A percentile compares a stretch with the other conserved stretches of the same genome.
Conservation (phyloP, 768 basidiomycete species). For the Phaeotremella fagi region DNA sequence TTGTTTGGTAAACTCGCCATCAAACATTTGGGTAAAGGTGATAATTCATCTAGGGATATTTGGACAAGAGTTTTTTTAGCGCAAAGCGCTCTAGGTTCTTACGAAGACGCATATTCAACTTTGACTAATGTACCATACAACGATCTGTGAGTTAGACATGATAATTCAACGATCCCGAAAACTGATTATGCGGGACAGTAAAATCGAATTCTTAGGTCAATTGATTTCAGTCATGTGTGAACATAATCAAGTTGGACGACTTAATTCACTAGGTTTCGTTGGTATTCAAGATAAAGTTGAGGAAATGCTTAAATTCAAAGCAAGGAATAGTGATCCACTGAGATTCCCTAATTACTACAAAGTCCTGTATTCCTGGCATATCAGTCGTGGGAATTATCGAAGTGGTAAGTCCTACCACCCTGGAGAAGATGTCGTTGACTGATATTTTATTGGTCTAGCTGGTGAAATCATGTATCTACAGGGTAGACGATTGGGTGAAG, state of each 20-base stretch:
- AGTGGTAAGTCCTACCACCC: slow-evolving; percentile 60
- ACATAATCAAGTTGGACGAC: slow-evolving; percentile 67
- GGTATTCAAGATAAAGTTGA: slow-evolving; percentile 83
- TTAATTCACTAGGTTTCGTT: slow-evolving; percentile 78
- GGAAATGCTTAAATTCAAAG: slow-evolving; percentile 81
- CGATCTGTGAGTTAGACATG: slow-evolving; percentile 70
- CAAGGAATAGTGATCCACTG: slow-evolving; percentile 85
- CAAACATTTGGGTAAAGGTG: slow-evolving; percentile 57
- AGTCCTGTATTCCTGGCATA: slow-evolving; percentile 92
- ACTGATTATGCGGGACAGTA: slow-evolving; percentile 54
- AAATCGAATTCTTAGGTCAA: slow-evolving; percentile 72
- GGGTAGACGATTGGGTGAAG: slow-evolving; percentile 65
- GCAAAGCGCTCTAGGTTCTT: slow-evolving; percentile 65
- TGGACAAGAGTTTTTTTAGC: slow-evolving; percentile 77
- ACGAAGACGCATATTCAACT: slow-evolving; percentile 81
- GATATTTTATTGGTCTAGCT: slow-evolving; percentile 54
- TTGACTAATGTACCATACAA: slow-evolving; percentile 70
- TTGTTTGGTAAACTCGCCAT: slow-evolving; percentile 74
- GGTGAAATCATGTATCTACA: slow-evolving; percentile 90
- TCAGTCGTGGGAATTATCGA: slow-evolving; percentile 78
- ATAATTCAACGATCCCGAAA: too few relatives aligned
- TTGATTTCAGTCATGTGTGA: slow-evolving; percentile 92
- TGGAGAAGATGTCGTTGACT: slow-evolving; percentile 14
- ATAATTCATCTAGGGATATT: slow-evolving; percentile 60
- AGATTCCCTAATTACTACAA: slow-evolving; percentile 77